Percentiles rank a stretch among this genome's conserved stretches.
These are phyloP conservation scores for Xylaria cubensis DNA, from an alignment of 495 filamentous ascomycete genomes.

Conservation along the genomic window DNA sequence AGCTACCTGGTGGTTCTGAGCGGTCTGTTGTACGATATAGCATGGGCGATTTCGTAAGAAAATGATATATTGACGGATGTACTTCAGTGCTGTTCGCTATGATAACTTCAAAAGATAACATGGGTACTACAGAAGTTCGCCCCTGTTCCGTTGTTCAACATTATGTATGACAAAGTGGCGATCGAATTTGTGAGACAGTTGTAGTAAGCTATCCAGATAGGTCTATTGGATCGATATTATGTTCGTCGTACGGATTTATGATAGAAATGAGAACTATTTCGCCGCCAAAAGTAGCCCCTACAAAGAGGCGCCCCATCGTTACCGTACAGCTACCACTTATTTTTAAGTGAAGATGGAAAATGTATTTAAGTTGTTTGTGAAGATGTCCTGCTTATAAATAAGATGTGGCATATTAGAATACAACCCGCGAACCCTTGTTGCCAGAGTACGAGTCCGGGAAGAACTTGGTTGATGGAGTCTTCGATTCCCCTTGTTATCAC, in stretches of 20 bases:
- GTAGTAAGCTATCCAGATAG: not conserved
- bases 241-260: slow-evolving; percentile 5
- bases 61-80: not conserved
- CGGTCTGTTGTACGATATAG: not conserved
- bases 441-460: not conserved
- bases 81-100: not conserved
- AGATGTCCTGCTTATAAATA: not conserved
- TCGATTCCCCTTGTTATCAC: not conserved
- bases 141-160: not conserved
- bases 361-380: no score
- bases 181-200: not conserved
- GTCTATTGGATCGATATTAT: not conserved
- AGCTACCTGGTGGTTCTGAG: not conserved
- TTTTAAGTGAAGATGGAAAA: not conserved
- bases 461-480: not conserved
- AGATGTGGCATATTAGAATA: not conserved
- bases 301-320: not conserved
- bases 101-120: not conserved
- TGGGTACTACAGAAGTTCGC: not conserved
- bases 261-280: not conserved
- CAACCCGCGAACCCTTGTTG: not conserved
- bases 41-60: not conserved
- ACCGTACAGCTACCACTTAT: not conserved
- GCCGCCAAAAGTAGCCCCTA: not conserved
- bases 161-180: not conserved